Percentiles rank a stretch among this genome's conserved stretches.
phyloP scores from a whole-genome alignment of 495 filamentous ascomycete genomes.

The Pseudevernia furfuracea region DNA sequence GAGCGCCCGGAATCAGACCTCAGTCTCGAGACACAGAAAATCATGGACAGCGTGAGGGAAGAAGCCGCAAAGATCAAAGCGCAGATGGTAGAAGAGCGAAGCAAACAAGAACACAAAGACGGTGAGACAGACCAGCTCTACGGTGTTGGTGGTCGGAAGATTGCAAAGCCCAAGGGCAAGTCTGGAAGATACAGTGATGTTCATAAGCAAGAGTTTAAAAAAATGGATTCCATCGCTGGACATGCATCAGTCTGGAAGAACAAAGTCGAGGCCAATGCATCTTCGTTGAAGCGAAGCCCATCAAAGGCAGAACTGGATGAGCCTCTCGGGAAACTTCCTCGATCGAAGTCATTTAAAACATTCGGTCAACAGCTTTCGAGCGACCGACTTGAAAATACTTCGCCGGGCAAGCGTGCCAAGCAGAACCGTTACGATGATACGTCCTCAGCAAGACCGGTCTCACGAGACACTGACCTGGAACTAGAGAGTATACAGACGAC shows the following conservation, averaged over 20 bases:
- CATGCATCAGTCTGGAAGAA: slow-evolving; percentile 75
- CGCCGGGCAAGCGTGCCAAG: slow-evolving; percentile 58
- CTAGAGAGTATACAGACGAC: slow-evolving; percentile 35
- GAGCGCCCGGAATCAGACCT: slow-evolving; percentile 52
- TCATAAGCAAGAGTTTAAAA: slow-evolving; percentile 84
- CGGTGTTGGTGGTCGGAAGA: slow-evolving; percentile 50
- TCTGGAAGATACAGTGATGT: slow-evolving; percentile 67
- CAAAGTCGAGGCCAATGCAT: slow-evolving; percentile 45
- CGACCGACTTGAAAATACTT: slow-evolving; percentile 31
- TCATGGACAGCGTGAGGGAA: slow-evolving; percentile 70
- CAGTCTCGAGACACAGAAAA: slow-evolving; percentile 60
- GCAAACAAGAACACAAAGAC: slow-evolving; percentile 36
- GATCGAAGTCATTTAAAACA: slow-evolving; percentile 32
- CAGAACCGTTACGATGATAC: slow-evolving; percentile 51
- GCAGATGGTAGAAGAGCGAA: slow-evolving; percentile 50
- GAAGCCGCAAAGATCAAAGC: slow-evolving; percentile 61
- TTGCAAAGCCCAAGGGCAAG: slow-evolving; percentile 71
- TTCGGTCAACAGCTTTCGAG: slow-evolving; percentile 23
- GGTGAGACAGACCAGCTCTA: slow-evolving; percentile 32
- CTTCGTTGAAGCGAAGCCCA: slow-evolving; percentile 58
- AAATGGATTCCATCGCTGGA: slow-evolving; percentile 89
- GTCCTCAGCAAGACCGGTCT: slow-evolving; percentile 46
- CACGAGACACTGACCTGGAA: slow-evolving; percentile 41
- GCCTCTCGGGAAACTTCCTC: slow-evolving; percentile 8
- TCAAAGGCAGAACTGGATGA: slow-evolving; percentile 14